Base-by-base conservation (phyloP, 305 asterid genomes). In the Solanum hybrid region DNA sequence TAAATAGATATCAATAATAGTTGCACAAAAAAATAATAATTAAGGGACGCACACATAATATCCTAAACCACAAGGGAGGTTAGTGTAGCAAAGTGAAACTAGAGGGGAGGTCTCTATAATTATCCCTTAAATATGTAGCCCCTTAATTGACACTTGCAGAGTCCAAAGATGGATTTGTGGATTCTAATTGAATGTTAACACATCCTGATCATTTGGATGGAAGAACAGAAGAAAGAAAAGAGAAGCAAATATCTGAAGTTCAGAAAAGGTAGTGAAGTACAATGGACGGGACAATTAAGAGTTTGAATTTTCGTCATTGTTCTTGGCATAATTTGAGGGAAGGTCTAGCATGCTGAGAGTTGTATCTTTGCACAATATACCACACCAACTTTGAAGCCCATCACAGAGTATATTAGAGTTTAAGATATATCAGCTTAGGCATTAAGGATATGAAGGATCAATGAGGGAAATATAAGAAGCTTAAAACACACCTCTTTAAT, bases 401-500 rank as follows among this genome's bases (percentile, higher is more conserved):
- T 85, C 88, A 6, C 38, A 61, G 31, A 51, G 88, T 51, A 84
- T 32, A 84, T 51, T 45, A 51, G 39, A 51, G 17, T 51, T 22
- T 6, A 51, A 57, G 41, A 31, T 34, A 51, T 32, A 84, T 31
- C 39, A 57, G 77, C 77, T 57, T 84, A 51, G 20, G 32, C 31
- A 31, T 31, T 45, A 83, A 41, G 70, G n/a, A 45, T 83, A 83
- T 45, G 39, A 51, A 82, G 68, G 37, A 41, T 82, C 26, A 36
- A n/a, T 37, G 61, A 33, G 57, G 70, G 38, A 83, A 83, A 41
- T 83, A 45, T 83, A 41, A 45, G 87, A 83, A 84, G 76, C 10
- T 13, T 32, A n/a, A 89, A 61, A 31, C 92, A 72, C 75, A 93
- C 99, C 99, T 94, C 94, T 92, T 97, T 96, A 88, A 97, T 92